Conservation (phyloP, 1,139 yeast species). For the Taphrina flavorubra region DNA sequence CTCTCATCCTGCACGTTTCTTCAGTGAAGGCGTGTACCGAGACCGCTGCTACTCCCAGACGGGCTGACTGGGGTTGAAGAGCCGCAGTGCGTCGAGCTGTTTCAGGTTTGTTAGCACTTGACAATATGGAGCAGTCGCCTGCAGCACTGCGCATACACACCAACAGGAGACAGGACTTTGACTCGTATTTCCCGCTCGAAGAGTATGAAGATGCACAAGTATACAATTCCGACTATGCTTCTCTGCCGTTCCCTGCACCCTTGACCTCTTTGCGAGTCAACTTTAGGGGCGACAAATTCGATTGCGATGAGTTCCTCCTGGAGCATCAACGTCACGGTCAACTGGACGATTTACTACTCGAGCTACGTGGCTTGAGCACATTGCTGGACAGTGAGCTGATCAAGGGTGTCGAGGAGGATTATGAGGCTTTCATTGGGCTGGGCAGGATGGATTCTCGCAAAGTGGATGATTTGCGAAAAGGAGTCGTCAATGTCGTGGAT, state of each 20-base stretch:
- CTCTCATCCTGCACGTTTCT: no score
- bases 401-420: conserved; percentile 34
- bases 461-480: conserved; percentile 20
- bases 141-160: conserved; percentile 8
- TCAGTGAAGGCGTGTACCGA: no score
- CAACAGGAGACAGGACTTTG: conserved; percentile 21
- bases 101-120: neutral
- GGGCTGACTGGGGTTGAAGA: neutral
- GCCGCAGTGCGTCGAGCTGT: no score
- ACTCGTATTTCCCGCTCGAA: conserved; percentile 19
- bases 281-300: conserved; percentile 29
- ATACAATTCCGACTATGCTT: conserved; percentile 26
- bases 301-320: conserved; percentile 27
- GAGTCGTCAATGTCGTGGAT: conserved; percentile 13
- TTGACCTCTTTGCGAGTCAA: conserved; percentile 20
- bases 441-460: conserved; percentile 30
- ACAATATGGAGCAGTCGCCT: neutral
- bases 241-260: conserved; percentile 37
- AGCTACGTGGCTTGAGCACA: conserved; percentile 23
- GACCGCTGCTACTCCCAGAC: neutral
- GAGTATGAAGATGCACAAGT: conserved; percentile 4
- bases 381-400: conserved; percentile 26
- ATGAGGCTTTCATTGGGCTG: conserved; percentile 29
- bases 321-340: conserved; percentile 36
- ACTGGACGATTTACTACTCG: conserved; percentile 29